phyloP scores from a whole-genome alignment of 371 early-diverging fungal species.

The Haplosporangium sp. region DNA sequence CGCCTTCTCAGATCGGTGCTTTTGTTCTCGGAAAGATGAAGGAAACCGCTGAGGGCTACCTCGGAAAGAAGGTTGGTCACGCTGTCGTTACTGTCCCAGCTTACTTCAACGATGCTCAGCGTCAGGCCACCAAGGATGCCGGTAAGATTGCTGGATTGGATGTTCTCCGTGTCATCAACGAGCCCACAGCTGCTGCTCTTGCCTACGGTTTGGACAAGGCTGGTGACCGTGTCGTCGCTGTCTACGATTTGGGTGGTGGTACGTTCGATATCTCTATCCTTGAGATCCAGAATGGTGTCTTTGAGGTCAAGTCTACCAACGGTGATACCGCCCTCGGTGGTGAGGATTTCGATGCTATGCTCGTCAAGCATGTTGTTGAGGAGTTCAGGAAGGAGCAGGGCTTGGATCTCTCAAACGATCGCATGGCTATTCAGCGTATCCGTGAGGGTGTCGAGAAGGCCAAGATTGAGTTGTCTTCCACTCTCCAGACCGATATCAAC shows the following conservation, averaged over 20 bases:
- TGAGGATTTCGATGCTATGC: constrained; percentile 97
- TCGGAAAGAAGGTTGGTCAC: constrained; percentile 88
- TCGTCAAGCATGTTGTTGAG: constrained; percentile 87
- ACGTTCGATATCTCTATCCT: constrained; percentile 99
- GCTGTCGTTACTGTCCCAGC: constrained; percentile 96
- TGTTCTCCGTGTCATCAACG: constrained; percentile 99
- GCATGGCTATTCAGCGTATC: constrained; percentile 96
- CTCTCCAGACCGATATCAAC: constrained; percentile 95
- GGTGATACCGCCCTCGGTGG: constrained; percentile 99
- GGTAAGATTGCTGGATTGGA: constrained; percentile 97
- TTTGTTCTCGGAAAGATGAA: constrained; percentile 96
- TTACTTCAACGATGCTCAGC: constrained; percentile 96
- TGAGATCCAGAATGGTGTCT: constrained; percentile 97
- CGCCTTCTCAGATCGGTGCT: constrained; percentile 95
- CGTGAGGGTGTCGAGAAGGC: constrained; percentile 98
- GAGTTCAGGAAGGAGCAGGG: constrained; percentile 90
- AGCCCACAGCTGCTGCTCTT: constrained; percentile 99
- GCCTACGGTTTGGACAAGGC: constrained; percentile 98
- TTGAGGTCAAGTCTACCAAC: constrained; percentile 98
- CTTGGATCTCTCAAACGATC: constrained; percentile 83
- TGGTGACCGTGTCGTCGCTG: constrained; percentile 91
- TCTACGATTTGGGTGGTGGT: constrained; percentile 99
- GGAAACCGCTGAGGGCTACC: constrained; percentile 93
- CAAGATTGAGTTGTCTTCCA: constrained; percentile 97
- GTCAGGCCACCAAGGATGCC: constrained; percentile 99